Conservation (phyloP, 1,284 basidiomycete species). For the Gomphus bonarii region DNA sequence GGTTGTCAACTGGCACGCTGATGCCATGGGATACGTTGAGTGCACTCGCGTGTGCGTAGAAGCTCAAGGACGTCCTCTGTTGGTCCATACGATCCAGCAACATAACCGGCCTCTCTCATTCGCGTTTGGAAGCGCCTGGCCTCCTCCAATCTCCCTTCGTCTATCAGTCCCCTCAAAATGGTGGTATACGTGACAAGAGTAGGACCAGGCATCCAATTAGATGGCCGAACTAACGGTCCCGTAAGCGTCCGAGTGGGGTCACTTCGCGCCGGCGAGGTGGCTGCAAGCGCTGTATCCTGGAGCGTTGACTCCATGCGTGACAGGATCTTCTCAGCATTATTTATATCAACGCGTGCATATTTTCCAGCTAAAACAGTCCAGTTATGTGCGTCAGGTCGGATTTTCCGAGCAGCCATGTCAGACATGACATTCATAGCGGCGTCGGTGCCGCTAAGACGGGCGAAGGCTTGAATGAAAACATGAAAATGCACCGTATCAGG, state of each 20-base stretch:
- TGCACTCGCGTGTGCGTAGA: not conserved
- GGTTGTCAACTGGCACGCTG: not conserved
- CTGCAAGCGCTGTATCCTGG: not conserved
- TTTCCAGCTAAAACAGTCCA: slow-evolving; percentile 9
- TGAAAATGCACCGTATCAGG: slow-evolving; percentile 10
- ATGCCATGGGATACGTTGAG: not conserved
- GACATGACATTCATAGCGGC: not conserved
- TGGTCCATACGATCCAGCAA: slow-evolving; percentile 3
- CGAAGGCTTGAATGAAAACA: slow-evolving; percentile 2
- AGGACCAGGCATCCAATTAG: slow-evolving; percentile 4
- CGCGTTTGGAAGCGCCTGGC: not conserved
- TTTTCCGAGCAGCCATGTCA: slow-evolving; percentile 6
- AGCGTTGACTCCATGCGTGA: slow-evolving; percentile 3
- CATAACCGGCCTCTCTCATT: slow-evolving; percentile 4
- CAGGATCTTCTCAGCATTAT: not conserved
- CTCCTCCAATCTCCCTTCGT: not conserved
- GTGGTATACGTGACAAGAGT: slow-evolving; percentile 10
- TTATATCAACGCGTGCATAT: slow-evolving; percentile 2
- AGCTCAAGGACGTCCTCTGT: slow-evolving; percentile 3
- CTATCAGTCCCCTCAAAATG: slow-evolving; percentile 8
- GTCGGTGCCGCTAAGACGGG: not conserved
- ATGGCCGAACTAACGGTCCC: not conserved
- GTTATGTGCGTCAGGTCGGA: slow-evolving; percentile 10
- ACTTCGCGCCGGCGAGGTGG: not conserved
- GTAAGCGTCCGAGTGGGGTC: not conserved